Base-by-base conservation (phyloP, 23 red algal species). In the Porphyridium purpureum region DNA sequence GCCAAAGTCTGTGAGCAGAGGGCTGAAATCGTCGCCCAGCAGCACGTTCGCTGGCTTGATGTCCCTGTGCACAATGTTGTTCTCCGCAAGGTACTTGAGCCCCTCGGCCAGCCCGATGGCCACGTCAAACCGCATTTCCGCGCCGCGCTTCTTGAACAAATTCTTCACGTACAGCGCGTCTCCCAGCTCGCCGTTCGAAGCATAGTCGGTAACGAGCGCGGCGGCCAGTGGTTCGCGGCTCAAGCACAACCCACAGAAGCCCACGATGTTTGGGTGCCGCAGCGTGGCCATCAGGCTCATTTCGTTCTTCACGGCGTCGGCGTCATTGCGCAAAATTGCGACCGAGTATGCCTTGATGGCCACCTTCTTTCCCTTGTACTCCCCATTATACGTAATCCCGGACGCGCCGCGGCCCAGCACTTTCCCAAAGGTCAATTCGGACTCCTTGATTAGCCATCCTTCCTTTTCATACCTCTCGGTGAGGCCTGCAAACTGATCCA, bases 11-110 rank as follows among this genome's bases (percentile, higher is more conserved):
- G 84, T 93, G 1, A 93, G 54, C 73, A 74, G 61, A 42, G 67
- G 68, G 55, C 81, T 65, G n/a, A 59, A 44, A 8, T 81, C 47
- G 20, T 80, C 72, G 41, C 55, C 74, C 2, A 93, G 48, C 29
- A 93, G 62, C 24, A 93, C 76, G 59, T 93, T 93, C 2, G 67
- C 84, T 8, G 84, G 84, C 58, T 93, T 93, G 44, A 93, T 81
- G 36, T 93, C 84, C 31, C 84, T 64, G 62, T 93, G 84, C 5
- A 93, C 70, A 15, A 93, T 47, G 22, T 71, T 52, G 14, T 93
- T 68, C 7, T 34, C 54, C 24, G 80, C 73, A 31, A 93, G 47
- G 35, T 80, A 93, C 35, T 72, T 50, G 24, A 93, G 60, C 21
- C 74, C 84, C 49, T 71, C 29, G 14, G 81, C 90, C 27, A 98